Evolutionary conservation across 345 rosid genomes (phyloP).

Genomic region (Lepidium sativum): DNA sequence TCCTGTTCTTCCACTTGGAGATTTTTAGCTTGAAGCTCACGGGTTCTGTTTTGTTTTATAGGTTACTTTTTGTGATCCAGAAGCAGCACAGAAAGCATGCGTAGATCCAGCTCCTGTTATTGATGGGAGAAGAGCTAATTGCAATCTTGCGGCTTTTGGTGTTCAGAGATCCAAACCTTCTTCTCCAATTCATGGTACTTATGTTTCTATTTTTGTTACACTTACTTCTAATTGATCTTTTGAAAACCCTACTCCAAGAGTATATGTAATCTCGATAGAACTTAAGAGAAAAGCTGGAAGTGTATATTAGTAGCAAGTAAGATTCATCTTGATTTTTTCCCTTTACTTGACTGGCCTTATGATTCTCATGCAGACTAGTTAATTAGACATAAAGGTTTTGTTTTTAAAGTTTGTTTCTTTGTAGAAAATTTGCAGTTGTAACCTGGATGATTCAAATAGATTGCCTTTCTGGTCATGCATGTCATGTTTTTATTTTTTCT

Average conservation of each 20-base stretch:
- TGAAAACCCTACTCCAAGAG: neutral
- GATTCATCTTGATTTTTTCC: neutral
- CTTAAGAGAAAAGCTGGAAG: neutral
- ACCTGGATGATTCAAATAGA: neutral
- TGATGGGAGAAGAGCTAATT: conserved; percentile 95
- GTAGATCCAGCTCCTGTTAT: conserved; percentile 92
- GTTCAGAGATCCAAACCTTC: conserved; percentile 97
- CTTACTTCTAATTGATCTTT: neutral
- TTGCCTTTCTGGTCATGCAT: neutral
- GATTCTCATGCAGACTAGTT: neutral
- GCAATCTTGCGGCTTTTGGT: conserved; percentile 94
- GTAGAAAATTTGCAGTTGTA: neutral
- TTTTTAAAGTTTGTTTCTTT: neutral
- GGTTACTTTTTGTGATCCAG: conserved; percentile 94
- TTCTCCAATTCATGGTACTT: conserved; percentile 75
- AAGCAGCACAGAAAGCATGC: conserved; percentile 92
- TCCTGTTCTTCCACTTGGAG: neutral
- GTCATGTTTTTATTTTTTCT: neutral
- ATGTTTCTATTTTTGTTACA: neutral
- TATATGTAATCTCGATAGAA: neutral
- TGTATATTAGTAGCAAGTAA: neutral
- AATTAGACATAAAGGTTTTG: neutral
- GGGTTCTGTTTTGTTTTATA: conserved; percentile 12
- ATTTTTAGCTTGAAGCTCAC: neutral
- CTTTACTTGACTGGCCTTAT: neutral